Evolutionary conservation across 108 stramenopile genomes (phyloP).

Genomic region (Skeletonema grethae): DNA sequence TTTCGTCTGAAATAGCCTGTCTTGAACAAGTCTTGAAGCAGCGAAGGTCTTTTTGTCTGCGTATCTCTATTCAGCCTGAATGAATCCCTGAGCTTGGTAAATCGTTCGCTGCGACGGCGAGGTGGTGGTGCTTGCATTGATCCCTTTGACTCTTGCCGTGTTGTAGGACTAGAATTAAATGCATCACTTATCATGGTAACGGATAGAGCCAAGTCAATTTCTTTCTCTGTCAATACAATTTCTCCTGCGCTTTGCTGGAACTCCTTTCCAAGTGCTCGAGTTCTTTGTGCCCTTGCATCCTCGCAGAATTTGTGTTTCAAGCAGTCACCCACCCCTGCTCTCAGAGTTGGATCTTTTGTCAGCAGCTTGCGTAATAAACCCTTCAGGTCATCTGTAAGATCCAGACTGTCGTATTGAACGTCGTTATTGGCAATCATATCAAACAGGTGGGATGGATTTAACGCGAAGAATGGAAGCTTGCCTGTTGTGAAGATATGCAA

Average conservation of each 20-base stretch:
- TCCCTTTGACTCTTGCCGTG: background rate
- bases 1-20: background rate
- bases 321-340: slow-evolving; percentile 85
- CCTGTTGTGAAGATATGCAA: slow-evolving; percentile 84
- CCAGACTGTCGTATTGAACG: slow-evolving; percentile 46
- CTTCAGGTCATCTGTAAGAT: slow-evolving; percentile 52
- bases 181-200: background rate
- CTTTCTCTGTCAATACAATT: slow-evolving; percentile 5
- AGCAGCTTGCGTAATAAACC: slow-evolving; percentile 60
- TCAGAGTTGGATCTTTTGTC: slow-evolving; percentile 61
- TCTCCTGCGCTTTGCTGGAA: slow-evolving; percentile 3
- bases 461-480: slow-evolving; percentile 77
- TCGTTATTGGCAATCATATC: slow-evolving; percentile 55
- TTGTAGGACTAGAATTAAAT: background rate
- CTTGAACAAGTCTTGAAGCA: background rate
- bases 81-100: no score
- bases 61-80: background rate
- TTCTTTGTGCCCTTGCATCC: slow-evolving; percentile 57
- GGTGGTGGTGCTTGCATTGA: background rate
- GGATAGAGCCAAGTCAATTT: background rate
- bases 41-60: background rate
- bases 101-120: background rate
- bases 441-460: slow-evolving; percentile 69
- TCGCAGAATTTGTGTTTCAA: slow-evolving; percentile 70
- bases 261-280: slow-evolving; percentile 34